Evolutionary conservation across 2,329 filamentous ascomycete genomes (phyloP), one percentile per base, ranked within the genome.

Genomic region (Penicillium sp.): DNA sequence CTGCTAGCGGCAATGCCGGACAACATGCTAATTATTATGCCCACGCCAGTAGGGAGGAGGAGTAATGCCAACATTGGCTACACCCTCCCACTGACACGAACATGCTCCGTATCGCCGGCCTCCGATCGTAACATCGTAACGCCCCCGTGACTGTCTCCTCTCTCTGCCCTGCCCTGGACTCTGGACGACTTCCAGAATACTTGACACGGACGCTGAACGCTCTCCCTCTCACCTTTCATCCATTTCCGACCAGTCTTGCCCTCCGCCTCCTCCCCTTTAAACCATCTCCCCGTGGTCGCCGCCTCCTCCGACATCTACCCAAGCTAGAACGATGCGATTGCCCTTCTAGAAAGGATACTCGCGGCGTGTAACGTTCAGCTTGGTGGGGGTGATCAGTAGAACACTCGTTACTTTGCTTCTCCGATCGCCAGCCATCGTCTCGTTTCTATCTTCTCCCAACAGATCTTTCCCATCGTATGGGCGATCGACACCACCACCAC

Each of bases 1-100:
- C 22, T 58, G 52, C 55, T 64, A 60, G 62, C 66, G 64, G 67
- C 61, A 64, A 62, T 67, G 62, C 54, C 64, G 66, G 65, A 58
- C 65, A 49, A 11, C 28, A 33, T 49, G 28, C 49, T 56, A 55
- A 53, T 10, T 28, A 46, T 16, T 26, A 30, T 30, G 28, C 4
- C 28, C 4, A 30, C 11, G 30, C 30, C 30, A 33, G 19, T 22
- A 22, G 19, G 19, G 19, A 22, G 19, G 19, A 22, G 19, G 19
- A 22, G 19, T 22, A 22, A 28, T 28, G 25, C 22, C 22, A 45
- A 16, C 42, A 26, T 46, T 46, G 22, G 43, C 43, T 16, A n/a
- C 43, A 63, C 8, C 10, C 30, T 33, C 3, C 10, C 10, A 33
- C 30, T 33, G 3, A 33, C 30, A 33, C 28, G 4, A 5, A 30